phyloP scores from a whole-genome alignment of 306 rosid genomes.

The Citrullus amarus region DNA sequence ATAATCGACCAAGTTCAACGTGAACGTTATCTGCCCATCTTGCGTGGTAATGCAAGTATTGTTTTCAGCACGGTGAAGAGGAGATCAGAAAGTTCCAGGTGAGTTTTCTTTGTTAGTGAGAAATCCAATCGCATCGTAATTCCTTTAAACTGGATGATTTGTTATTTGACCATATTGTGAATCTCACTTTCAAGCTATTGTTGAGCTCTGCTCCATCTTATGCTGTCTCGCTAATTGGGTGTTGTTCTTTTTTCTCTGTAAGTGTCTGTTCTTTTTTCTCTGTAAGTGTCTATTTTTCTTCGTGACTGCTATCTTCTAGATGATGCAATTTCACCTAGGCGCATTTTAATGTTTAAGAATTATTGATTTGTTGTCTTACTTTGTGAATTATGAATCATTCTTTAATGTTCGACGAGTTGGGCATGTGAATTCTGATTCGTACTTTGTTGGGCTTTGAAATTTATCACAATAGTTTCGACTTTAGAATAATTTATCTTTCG shows the following conservation, averaged over 20 bases:
- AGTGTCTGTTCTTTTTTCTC: not conserved
- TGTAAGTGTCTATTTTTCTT: not conserved
- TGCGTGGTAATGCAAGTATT: too few species aligned
- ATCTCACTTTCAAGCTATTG: not conserved
- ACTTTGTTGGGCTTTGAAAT: not conserved
- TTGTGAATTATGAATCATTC: not conserved
- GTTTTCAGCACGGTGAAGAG: not conserved
- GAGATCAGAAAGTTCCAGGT: not conserved
- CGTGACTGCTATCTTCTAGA: not conserved
- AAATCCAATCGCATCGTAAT: not conserved
- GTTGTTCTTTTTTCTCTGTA: not conserved
- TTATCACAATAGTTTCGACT: not conserved
- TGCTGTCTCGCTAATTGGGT: not conserved
- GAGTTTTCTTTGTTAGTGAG: not conserved
- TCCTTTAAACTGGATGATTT: not conserved
- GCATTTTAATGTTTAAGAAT: too few species aligned
- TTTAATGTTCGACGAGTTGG: not conserved
- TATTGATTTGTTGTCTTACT: too few species aligned
- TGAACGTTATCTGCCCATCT: too few species aligned
- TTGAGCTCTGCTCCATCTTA: not conserved
- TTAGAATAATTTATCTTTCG: not conserved
- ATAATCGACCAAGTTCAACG: too few species aligned
- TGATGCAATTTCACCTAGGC: not conserved
- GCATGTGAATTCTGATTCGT: not conserved
- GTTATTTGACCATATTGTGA: not conserved